Evolutionary conservation across 225 moss, liverwort and hornwort species (phyloP), one percentile per base, ranked within the genome.

Genomic region (Asterella californica): DNA sequence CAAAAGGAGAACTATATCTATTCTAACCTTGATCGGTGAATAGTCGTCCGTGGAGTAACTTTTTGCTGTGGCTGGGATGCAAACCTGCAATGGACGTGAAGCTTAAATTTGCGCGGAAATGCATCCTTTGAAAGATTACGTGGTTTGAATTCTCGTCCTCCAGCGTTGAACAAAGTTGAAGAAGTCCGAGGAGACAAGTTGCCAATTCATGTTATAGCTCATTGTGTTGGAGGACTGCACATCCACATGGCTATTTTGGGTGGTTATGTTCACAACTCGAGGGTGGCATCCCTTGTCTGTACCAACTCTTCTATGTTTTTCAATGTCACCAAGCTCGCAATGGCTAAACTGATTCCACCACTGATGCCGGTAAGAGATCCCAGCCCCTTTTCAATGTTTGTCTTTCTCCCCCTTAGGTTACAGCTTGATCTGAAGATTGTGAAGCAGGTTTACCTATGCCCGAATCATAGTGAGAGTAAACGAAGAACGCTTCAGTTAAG

Each of bases 231-330:
- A 27, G 83, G 83, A 76, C 27, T 83, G 29, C 33, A 69, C n/a
- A 78, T 83, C 47, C 78, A 83, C 72, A 83, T 83, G 83, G 78
- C 78, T 5, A 38, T 83, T 47, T 57, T 83, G 78, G 83, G 83
- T 37, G 83, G 83, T 32, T 78, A 83, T 47, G 37, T 83, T 46
- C 78, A 52, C 30, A 25, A 22, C 15, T 78, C 83, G 1, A 45
- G 55, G 61, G 46, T 83, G 32, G 83, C 83, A 34, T 83, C 83
- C 47, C 47, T 83, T 52, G 30, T 78, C 11, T 78, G 83, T 62
- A 83, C 78, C 27, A 83, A 83, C 72, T 78, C 83, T 54, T 71
- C 78, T 42, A 83, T 83, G 83, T 83, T 83, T 72, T 83, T 83
- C 72, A 65, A 55, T 32, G 77, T 83, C 46, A 83, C 78, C 22